phyloP scores from a whole-genome alignment of 768 basidiomycete genomes.

The Boletellus sp. region DNA sequence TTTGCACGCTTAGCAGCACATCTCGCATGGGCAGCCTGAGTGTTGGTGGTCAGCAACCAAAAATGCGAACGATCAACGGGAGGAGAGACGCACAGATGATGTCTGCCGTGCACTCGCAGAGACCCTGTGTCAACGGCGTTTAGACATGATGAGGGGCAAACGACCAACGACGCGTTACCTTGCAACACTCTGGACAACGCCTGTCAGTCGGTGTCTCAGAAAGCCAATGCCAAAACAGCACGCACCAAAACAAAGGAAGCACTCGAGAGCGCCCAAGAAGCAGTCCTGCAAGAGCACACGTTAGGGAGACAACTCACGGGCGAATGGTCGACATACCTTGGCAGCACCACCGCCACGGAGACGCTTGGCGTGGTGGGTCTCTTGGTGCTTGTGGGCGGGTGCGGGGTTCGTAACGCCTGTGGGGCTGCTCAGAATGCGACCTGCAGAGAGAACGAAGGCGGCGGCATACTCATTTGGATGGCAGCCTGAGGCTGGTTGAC shows the following conservation, averaged over 20 bases:
- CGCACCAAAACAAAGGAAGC: conserved; percentile 74
- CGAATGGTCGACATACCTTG: conserved; percentile 39
- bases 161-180: conserved; percentile 38
- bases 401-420: conserved; percentile 48
- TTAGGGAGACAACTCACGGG: background rate
- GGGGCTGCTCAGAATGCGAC: background rate
- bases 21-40: conserved; percentile 76
- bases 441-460: too few species aligned
- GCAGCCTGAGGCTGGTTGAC: conserved; percentile 56
- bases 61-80: background rate
- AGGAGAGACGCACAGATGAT: conserved; percentile 56
- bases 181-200: conserved; percentile 55
- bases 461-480: conserved; percentile 57
- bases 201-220: background rate
- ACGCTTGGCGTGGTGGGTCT: conserved; percentile 46
- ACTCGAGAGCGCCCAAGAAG: conserved; percentile 55
- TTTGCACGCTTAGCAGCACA: conserved; percentile 52
- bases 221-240: background rate
- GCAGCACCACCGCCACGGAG: conserved; percentile 70
- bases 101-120: conserved; percentile 67
- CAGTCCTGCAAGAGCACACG: conserved; percentile 48
- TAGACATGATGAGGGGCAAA: background rate
- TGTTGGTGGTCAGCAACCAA: background rate
- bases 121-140: conserved; percentile 40
- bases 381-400: conserved; percentile 39